These are phyloP conservation scores for Xerocomus brunneocitrinus DNA, from an alignment of 768 basidiomycete genomes.

Conservation along the genomic window DNA sequence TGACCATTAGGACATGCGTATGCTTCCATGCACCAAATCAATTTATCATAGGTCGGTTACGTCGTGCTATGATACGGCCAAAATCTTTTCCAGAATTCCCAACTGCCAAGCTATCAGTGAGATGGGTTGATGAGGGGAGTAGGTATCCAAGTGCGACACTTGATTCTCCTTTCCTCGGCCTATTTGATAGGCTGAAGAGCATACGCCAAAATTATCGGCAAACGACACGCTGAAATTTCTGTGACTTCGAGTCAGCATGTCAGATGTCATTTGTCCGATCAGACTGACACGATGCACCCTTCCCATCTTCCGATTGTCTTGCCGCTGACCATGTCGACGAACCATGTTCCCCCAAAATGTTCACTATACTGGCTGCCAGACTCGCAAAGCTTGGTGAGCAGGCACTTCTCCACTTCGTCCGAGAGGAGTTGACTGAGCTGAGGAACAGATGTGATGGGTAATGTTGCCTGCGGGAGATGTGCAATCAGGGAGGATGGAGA, in stretches of 20 bases:
- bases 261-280: neutral
- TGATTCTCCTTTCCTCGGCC: constrained; percentile 39
- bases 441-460: constrained; percentile 68
- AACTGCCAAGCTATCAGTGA: constrained; percentile 54
- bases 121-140: constrained; percentile 28
- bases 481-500: constrained; percentile 76
- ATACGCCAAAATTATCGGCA: constrained; percentile 44
- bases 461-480: constrained; percentile 75
- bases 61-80: constrained; percentile 20
- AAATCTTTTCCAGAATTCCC: constrained; percentile 40
- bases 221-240: constrained; percentile 66
- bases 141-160: constrained; percentile 40
- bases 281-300: constrained; percentile 65
- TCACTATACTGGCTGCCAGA: constrained; percentile 57
- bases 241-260: constrained; percentile 6
- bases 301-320: constrained; percentile 72
- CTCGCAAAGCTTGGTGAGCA: constrained; percentile 66
- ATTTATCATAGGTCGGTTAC: constrained; percentile 3
- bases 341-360: constrained; percentile 58
- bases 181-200: constrained; percentile 56
- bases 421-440: constrained; percentile 70
- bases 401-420: constrained; percentile 71
- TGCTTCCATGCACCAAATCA: constrained; percentile 15
- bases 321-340: constrained; percentile 67
- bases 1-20: constrained; percentile 14